Evolutionary conservation across 805 yeast genomes (phyloP).

Genomic region (Brettanomyces anomalus): DNA sequence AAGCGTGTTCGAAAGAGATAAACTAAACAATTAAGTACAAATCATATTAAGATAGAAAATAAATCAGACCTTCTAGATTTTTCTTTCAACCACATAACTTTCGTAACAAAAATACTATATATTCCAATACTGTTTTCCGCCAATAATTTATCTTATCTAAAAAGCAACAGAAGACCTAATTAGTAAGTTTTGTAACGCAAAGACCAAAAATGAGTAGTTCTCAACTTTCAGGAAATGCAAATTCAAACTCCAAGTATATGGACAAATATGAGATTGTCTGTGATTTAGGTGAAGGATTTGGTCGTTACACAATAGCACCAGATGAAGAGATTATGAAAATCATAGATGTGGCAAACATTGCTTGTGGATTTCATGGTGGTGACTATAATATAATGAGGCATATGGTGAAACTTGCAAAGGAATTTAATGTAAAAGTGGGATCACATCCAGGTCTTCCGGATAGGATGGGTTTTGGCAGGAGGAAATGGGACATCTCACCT

Average conservation of each 20-base stretch:
- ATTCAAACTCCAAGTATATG: constrained; percentile 16
- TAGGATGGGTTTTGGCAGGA: constrained; percentile 31
- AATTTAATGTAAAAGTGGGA: constrained; percentile 27
- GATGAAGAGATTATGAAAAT: constrained; percentile 32
- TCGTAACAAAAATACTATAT: no score
- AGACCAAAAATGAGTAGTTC: not conserved
- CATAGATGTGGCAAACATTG: constrained; percentile 31
- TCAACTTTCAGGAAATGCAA: constrained; percentile 10
- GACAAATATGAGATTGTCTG: constrained; percentile 24
- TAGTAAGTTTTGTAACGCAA: no score
- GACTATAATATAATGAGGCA: constrained; percentile 28
- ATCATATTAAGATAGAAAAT: no score
- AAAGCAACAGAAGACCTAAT: no score
- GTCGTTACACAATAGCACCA: constrained; percentile 30
- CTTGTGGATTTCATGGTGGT: constrained; percentile 35
- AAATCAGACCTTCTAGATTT: no score
- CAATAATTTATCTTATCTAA: no score
- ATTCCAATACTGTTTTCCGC: no score
- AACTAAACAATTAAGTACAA: no score
- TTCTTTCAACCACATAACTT: no score
- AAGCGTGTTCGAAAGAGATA: no score
- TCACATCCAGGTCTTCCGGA: constrained; percentile 34
- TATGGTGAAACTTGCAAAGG: constrained; percentile 27
- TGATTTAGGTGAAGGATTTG: constrained; percentile 31
- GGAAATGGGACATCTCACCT: constrained; percentile 27